Conservation (phyloP, 2,329 filamentous ascomycete genomes). For the Penicillium sp. region DNA sequence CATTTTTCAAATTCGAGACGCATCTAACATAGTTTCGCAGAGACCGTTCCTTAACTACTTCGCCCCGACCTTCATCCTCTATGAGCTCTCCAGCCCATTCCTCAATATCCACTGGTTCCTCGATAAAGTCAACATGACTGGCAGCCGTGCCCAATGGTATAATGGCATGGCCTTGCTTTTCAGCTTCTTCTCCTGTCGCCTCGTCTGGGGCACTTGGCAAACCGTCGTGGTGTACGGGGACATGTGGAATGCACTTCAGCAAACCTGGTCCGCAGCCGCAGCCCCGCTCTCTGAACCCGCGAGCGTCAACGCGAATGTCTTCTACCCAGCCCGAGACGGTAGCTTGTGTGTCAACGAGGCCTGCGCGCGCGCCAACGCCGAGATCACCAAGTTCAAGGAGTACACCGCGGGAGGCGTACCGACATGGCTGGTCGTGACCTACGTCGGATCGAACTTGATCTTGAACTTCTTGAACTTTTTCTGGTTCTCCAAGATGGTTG, state of each 20-base stretch:
- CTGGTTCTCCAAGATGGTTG: constrained; percentile 68
- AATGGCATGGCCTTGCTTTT: constrained; percentile 59
- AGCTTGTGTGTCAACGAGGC: constrained; percentile 36
- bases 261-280: constrained; percentile 34
- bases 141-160: constrained; percentile 59
- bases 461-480: constrained; percentile 63
- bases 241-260: constrained; percentile 53
- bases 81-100: constrained; percentile 65
- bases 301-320: constrained; percentile 34
- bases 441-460: constrained; percentile 57
- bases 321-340: constrained; percentile 30
- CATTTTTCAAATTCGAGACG: neutral
- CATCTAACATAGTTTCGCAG: constrained; percentile 35
- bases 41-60: constrained; percentile 66
- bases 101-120: constrained; percentile 70
- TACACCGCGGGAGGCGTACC: constrained; percentile 45
- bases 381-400: constrained; percentile 50
- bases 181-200: constrained; percentile 60
- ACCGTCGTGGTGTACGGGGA: constrained; percentile 58
- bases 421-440: constrained; percentile 57
- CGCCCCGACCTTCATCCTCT: constrained; percentile 63
- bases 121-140: constrained; percentile 65
- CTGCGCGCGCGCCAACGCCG: constrained; percentile 41
- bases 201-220: constrained; percentile 62
- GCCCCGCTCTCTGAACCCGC: constrained; percentile 26